A percentile compares a stretch with the other conserved stretches of the same genome.
Conservation (phyloP, 192 early-diverging fungal genomes). For the Rhizophagus prolifer region DNA sequence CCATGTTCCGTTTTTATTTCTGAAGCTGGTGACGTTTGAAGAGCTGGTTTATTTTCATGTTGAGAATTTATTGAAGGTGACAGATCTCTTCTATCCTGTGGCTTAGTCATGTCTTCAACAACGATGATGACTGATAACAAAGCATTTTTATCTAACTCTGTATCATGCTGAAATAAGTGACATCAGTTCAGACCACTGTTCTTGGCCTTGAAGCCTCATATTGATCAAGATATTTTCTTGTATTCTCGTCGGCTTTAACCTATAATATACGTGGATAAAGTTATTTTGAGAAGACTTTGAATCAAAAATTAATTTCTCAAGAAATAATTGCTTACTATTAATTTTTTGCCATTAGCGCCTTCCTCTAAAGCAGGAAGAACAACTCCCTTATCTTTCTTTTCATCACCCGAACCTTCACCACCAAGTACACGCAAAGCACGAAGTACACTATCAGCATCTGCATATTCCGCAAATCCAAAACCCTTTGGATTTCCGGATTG, state of each 20-base stretch:
- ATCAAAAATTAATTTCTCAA: not conserved
- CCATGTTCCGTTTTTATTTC: constrained; percentile 21
- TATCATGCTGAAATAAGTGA: constrained; percentile 39
- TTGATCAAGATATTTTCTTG: constrained; percentile 38
- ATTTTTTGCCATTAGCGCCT: constrained; percentile 39
- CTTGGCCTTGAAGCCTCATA: constrained; percentile 39
- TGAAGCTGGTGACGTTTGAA: constrained; percentile 14
- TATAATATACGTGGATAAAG: constrained; percentile 33
- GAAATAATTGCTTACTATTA: constrained; percentile 42
- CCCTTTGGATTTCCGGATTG: constrained; percentile 60
- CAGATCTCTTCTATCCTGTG: constrained; percentile 16
- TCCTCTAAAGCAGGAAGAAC: constrained; percentile 42
- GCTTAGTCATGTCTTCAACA: constrained; percentile 43
- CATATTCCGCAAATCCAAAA: constrained; percentile 77
- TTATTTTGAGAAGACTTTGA: not conserved
- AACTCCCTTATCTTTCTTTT: constrained; percentile 36
- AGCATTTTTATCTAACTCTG: constrained; percentile 49
- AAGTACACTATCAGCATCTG: constrained; percentile 59
- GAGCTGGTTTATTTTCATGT: constrained; percentile 4
- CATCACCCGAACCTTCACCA: constrained; percentile 51
- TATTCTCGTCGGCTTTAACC: constrained; percentile 35
- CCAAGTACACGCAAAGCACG: constrained; percentile 65
- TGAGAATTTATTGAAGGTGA: constrained; percentile 18
- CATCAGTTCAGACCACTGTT: constrained; percentile 37
- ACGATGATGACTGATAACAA: constrained; percentile 44